phyloP scores from a whole-genome alignment of 148 eudicot genomes.

The Silene uniflora region DNA sequence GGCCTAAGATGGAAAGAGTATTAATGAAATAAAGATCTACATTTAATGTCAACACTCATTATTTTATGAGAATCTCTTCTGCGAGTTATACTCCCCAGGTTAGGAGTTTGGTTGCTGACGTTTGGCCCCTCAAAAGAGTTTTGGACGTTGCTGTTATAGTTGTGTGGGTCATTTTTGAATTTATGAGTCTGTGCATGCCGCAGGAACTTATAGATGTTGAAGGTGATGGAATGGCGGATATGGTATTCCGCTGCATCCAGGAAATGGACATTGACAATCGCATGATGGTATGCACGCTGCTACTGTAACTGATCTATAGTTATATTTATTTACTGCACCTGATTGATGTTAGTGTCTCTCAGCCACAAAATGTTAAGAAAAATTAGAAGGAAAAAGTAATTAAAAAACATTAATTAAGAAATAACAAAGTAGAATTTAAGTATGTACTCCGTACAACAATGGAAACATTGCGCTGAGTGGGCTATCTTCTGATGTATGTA shows the following conservation, averaged over 20 bases:
- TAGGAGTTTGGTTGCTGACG: neutral
- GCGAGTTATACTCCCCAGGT: neutral
- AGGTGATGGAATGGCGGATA: conserved; percentile 99
- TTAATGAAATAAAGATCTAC: neutral
- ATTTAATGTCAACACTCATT: neutral
- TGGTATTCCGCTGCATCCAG: conserved; percentile 97
- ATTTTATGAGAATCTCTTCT: neutral
- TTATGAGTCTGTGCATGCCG: conserved; percentile 25
- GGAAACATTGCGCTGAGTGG: too few species aligned
- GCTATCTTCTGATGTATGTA: too few species aligned
- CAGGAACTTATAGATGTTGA: conserved; percentile 98
- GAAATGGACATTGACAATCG: conserved; percentile 99
- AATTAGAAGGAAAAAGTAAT: too few species aligned
- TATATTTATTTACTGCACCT: conserved; percentile 3
- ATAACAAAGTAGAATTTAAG: too few species aligned
- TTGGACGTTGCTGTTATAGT: neutral
- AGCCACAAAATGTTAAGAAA: neutral
- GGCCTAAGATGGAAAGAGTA: neutral
- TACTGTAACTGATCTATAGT: neutral
- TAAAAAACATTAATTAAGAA: too few species aligned
- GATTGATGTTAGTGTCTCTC: neutral
- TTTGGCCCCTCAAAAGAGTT: neutral
- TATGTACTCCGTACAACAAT: too few species aligned
- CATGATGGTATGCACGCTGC: conserved; percentile 64
- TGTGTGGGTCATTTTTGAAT: conserved; percentile 1